A percentile compares a stretch with the other conserved stretches of the same genome.
These are phyloP conservation scores for Pythium brachiatum DNA, from an alignment of 352 stramenopile genomes.

Conservation along the genomic window DNA sequence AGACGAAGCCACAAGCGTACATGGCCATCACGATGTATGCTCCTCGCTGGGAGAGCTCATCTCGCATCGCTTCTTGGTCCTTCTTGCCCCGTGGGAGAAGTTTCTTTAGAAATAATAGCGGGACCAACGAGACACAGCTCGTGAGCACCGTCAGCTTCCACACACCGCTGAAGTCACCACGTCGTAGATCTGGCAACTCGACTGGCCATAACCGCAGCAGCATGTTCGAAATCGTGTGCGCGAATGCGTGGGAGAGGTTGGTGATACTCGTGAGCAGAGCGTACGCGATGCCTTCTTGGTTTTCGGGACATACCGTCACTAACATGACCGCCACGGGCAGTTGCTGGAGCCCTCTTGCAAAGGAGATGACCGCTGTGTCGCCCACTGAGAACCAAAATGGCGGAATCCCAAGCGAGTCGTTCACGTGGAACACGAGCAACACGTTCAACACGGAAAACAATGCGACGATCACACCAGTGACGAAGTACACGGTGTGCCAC, in stretches of 20 bases:
- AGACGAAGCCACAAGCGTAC: constrained; percentile 62
- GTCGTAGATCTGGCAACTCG: constrained; percentile 55
- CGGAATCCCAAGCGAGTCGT: constrained; percentile 53
- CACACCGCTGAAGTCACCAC: constrained; percentile 53
- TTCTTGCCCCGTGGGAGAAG: constrained; percentile 50
- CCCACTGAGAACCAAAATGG: constrained; percentile 80
- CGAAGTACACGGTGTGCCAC: constrained; percentile 65
- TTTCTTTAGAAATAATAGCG: constrained; percentile 39
- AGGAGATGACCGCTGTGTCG: constrained; percentile 62
- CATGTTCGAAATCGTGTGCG: constrained; percentile 77
- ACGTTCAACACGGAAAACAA: constrained; percentile 73
- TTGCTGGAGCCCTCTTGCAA: constrained; percentile 76
- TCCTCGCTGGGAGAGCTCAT: constrained; percentile 42
- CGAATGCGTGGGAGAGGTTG: constrained; percentile 68
- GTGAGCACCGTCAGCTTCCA: constrained; percentile 82
- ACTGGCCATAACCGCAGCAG: constrained; percentile 71
- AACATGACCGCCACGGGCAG: constrained; percentile 77
- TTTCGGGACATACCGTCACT: constrained; percentile 65
- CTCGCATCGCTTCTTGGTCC: constrained; percentile 49
- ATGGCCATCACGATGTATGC: constrained; percentile 34
- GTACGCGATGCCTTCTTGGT: constrained; percentile 75
- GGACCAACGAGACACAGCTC: constrained; percentile 51
- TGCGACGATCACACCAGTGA: constrained; percentile 55
- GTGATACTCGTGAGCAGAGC: constrained; percentile 74
- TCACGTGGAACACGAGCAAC: constrained; percentile 60